These are phyloP conservation scores for Pinus taeda DNA, from an alignment of 75 land plant genomes.

Conservation along the genomic window DNA sequence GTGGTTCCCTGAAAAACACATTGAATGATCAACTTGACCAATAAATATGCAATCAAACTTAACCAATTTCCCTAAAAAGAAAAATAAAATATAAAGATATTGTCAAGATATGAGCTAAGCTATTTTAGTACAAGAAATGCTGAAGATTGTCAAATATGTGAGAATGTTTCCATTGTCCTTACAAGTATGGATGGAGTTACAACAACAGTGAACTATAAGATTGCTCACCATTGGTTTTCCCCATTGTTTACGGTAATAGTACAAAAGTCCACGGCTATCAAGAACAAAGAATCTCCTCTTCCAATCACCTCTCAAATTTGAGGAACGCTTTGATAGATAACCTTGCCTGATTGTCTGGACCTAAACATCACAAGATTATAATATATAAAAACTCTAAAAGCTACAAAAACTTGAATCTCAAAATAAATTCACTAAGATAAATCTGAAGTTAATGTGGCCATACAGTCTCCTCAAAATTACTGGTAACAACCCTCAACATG, in stretches of 20 bases:
- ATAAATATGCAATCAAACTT: background rate
- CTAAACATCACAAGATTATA: slow-evolving; percentile 26
- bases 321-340: slow-evolving; percentile 94
- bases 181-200: background rate
- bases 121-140: background rate
- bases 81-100: background rate
- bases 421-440: background rate
- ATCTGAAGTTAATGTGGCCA: background rate
- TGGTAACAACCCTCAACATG: background rate
- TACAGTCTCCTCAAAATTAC: background rate
- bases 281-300: slow-evolving; percentile 98
- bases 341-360: slow-evolving; percentile 97
- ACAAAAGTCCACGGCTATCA: slow-evolving; percentile 96
- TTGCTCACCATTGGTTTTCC: slow-evolving; percentile 61
- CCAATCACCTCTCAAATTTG: slow-evolving; percentile 99
- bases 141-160: background rate
- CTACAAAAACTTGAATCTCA: background rate
- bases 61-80: background rate
- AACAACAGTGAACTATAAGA: slow-evolving; percentile 15
- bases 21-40: background rate
- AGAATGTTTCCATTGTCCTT: background rate
- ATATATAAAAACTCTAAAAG: background rate
- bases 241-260: slow-evolving; percentile 89
- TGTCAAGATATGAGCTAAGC: background rate
- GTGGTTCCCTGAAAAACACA: background rate